Evolutionary conservation across 2,329 filamentous ascomycete genomes (phyloP).

Genomic region (Whalleya microplaca): DNA sequence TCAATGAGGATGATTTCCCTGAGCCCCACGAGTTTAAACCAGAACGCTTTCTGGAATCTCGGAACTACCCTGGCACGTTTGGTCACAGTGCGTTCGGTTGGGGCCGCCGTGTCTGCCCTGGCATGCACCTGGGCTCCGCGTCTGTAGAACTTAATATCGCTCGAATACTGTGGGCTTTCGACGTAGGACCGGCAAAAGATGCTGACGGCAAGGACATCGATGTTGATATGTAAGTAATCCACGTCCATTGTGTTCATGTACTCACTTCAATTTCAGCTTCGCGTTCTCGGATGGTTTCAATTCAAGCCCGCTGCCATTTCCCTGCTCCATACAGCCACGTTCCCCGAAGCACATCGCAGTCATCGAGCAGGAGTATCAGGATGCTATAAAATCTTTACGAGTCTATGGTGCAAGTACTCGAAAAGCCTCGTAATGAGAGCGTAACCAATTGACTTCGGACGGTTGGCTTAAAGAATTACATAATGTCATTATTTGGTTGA

Average conservation of each 20-base stretch:
- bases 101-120: conserved; percentile 46
- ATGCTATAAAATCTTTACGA: conserved; percentile 32
- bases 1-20: conserved; percentile 46
- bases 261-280: conserved; percentile 35
- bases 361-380: conserved; percentile 37
- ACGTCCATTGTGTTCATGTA: background rate
- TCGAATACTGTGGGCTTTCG: conserved; percentile 58
- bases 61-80: conserved; percentile 40
- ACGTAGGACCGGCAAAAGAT: conserved; percentile 39
- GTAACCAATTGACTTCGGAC: too few species aligned
- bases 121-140: conserved; percentile 55
- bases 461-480: too few species aligned
- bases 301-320: conserved; percentile 46
- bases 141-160: conserved; percentile 52
- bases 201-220: conserved; percentile 38
- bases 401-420: conserved; percentile 30
- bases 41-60: conserved; percentile 22
- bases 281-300: conserved; percentile 49
- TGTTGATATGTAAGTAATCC: conserved; percentile 43
- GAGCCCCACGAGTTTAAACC: conserved; percentile 43
- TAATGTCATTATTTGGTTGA: too few species aligned
- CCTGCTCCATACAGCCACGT: conserved; percentile 42
- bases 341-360: conserved; percentile 38
- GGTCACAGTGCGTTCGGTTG: conserved; percentile 48
- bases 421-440: conserved; percentile 34